Evolutionary conservation across 768 basidiomycete genomes (phyloP).

Genomic region (Cantharellus anzutake): DNA sequence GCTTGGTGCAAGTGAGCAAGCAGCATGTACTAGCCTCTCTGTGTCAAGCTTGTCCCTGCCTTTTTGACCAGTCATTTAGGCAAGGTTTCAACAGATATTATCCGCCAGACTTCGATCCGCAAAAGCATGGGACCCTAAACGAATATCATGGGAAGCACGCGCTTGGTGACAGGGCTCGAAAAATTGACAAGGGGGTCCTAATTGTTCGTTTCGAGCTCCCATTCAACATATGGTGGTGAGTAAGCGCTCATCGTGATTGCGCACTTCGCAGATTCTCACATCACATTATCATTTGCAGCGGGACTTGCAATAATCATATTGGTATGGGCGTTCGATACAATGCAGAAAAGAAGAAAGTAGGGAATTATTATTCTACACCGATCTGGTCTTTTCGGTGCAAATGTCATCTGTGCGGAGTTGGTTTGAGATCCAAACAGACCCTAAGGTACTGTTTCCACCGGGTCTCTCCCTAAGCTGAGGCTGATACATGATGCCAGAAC

Average conservation of each 20-base stretch:
- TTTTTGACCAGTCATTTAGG: slow-evolving; percentile 9
- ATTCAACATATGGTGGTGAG: slow-evolving; percentile 92
- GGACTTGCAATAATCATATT: slow-evolving; percentile 87
- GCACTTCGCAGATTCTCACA: not conserved
- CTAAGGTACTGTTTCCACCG: slow-evolving; percentile 40
- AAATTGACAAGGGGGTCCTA: slow-evolving; percentile 89
- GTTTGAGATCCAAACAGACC: slow-evolving; percentile 97
- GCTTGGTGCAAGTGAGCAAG: too few relatives aligned
- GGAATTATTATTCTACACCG: slow-evolving; percentile 84
- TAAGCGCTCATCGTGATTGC: slow-evolving; percentile 5
- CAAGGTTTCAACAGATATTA: slow-evolving; percentile 67
- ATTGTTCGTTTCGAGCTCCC: slow-evolving; percentile 92
- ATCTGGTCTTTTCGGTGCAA: slow-evolving; percentile 95
- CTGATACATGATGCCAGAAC: slow-evolving; percentile 34
- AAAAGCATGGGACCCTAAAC: slow-evolving; percentile 32
- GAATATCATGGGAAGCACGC: slow-evolving; percentile 60
- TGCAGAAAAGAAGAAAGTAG: slow-evolving; percentile 95
- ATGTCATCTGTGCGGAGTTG: slow-evolving; percentile 90
- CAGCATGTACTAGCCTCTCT: too few relatives aligned
- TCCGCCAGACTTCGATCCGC: slow-evolving; percentile 55
- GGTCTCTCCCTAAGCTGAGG: not conserved
- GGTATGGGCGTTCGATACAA: slow-evolving; percentile 99
- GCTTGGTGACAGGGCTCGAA: slow-evolving; percentile 78
- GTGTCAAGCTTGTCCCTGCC: too few relatives aligned
- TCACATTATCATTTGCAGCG: slow-evolving; percentile 30